A percentile compares a stretch with the other conserved stretches of the same genome.
phyloP scores from a whole-genome alignment of 371 early-diverging fungal species.

The Mortierella sp. region DNA sequence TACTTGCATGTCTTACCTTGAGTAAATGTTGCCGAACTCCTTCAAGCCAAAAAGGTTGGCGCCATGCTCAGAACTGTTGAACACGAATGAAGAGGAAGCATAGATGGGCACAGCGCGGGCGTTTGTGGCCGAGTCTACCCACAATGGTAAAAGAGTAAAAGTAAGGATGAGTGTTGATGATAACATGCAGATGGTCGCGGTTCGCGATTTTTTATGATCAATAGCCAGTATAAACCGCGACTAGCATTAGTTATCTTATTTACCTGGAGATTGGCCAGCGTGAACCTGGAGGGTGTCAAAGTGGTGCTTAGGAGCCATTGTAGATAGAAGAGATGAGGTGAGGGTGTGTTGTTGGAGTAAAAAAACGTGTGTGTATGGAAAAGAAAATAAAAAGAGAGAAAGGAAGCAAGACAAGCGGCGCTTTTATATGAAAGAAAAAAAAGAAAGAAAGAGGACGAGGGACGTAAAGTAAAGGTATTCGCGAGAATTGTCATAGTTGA shows the following conservation, averaged over 20 bases:
- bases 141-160: not conserved
- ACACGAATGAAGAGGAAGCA: conserved; percentile 84
- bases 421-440: conserved; percentile 3
- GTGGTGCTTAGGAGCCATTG: conserved; percentile 54
- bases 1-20: conserved; percentile 60
- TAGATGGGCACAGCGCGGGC: conserved; percentile 94
- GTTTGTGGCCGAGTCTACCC: conserved; percentile 71
- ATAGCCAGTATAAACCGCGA: not conserved
- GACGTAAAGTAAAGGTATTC: not conserved
- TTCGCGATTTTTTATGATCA: not conserved
- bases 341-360: not conserved
- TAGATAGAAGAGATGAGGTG: not conserved
- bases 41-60: conserved; percentile 82
- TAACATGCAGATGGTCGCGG: not conserved
- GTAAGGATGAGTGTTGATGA: not conserved
- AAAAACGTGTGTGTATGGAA: not conserved
- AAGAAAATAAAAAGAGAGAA: conserved; percentile 4
- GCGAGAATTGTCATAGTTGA: not conserved
- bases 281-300: conserved; percentile 96
- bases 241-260: not conserved
- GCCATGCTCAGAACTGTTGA: conserved; percentile 82
- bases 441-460: not conserved
- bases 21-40: conserved; percentile 82
- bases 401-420: not conserved
- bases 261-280: conserved; percentile 80